Base-by-base conservation (phyloP, 2,329 filamentous ascomycete genomes). In the Madurella fahalii region DNA sequence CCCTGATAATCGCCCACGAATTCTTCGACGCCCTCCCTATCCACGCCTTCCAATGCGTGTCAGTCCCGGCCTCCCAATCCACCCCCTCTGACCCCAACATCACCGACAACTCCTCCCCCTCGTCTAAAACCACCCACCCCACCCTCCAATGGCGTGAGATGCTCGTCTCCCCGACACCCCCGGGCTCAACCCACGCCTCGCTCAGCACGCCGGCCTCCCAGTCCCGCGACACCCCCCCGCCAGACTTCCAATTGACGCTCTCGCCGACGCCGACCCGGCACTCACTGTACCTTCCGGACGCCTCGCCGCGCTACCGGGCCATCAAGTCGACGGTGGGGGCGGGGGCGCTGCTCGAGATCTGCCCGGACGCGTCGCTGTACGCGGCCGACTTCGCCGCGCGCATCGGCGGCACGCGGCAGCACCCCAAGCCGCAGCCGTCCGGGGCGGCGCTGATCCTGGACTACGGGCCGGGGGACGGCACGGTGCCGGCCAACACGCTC, bases 1-100 rank as follows among this genome's bases (percentile, higher is more conserved):
- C 94, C 1, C 95, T 97, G 70, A 95, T 99, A 57, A 83, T 97
- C 47, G 94, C 94, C 4, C 94, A 99, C 69, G 94, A 99, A 69
- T 97, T 99, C 77, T 99, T 99, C 74, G 94, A 99, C 64, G 94
- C 94, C 2, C 84, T 99, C 0, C 94, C 94, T 34, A 96, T 99
- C 63, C 92, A 99, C 70, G 86, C 90, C 57, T 99, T 99, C 69
- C 87, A 97, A 70, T 87, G 89, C 13, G 79, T 93, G 48, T 68
- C 72, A 5, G 69, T 76, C 34, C 68, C 62, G 51, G 25, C 58
- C 52, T 34, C 58, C 53, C 41, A 71, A 60, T 57, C 76, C 39
- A 66, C 72, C 5, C 49, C 67, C 4, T 25, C 7, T 25, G 25
- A 25, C 69, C 71, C 61, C 65, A 74, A 39, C 76, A 78, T 47